Conservation (phyloP, 495 filamentous ascomycete species). For the Lasiosphaeris hirsuta region DNA sequence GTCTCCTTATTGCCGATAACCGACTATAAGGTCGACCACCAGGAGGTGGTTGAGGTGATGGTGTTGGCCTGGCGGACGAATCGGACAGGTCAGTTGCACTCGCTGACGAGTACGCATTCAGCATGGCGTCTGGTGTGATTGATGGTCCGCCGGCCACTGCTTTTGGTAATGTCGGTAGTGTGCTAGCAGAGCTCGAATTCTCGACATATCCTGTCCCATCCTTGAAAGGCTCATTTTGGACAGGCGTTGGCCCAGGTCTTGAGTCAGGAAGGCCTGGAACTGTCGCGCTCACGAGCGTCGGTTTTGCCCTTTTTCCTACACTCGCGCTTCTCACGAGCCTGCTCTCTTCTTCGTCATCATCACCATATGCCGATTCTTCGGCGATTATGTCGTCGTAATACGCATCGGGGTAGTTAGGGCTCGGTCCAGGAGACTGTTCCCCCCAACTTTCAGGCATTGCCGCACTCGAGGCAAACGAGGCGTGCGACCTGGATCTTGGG, state of each 20-base stretch:
- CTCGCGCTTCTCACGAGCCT: conserved; percentile 74
- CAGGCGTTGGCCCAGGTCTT: conserved; percentile 33
- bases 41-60: conserved; percentile 28
- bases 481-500: conserved; percentile 55
- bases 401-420: conserved; percentile 44
- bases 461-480: conserved; percentile 77
- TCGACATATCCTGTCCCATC: conserved; percentile 45
- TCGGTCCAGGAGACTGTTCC: conserved; percentile 36
- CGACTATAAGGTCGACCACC: conserved; percentile 35
- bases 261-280: conserved; percentile 16
- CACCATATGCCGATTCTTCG: conserved; percentile 45
- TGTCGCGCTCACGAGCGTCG: conserved; percentile 63
- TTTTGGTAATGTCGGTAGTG: conserved; percentile 22
- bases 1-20: conserved; percentile 57
- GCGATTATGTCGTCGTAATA: conserved; percentile 45
- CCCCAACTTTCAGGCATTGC: conserved; percentile 73
- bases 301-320: conserved; percentile 68
- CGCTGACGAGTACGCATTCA: conserved; percentile 43
- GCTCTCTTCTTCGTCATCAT: conserved; percentile 58
- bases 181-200: conserved; percentile 40
- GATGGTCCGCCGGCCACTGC: conserved; percentile 21
- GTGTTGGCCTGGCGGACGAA: conserved; percentile 23
- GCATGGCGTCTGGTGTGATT: conserved; percentile 38
- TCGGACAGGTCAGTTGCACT: conserved; percentile 40
- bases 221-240: conserved; percentile 34